These are phyloP conservation scores for Apodospora peruviana DNA, from an alignment of 495 filamentous ascomycete species.

Conservation along the genomic window DNA sequence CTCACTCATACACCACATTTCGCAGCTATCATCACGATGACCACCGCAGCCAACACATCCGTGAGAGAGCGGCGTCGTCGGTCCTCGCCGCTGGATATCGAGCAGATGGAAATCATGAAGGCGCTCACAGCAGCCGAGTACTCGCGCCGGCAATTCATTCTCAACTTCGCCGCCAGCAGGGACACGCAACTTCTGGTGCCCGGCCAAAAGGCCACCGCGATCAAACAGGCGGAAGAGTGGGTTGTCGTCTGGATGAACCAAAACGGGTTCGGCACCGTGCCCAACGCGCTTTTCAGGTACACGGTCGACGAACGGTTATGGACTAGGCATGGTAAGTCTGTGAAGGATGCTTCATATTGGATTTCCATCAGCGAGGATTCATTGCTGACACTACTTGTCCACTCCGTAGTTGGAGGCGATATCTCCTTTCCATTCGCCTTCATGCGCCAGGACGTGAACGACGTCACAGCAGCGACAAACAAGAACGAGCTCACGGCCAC, in stretches of 20 bases:
- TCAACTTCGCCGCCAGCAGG: constrained; percentile 26
- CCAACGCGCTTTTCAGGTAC: constrained; percentile 27
- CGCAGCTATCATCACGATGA: constrained; percentile 5
- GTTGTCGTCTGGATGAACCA: constrained; percentile 19
- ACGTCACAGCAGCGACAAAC: neutral
- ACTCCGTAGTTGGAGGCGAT: constrained; percentile 16
- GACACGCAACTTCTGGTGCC: constrained; percentile 25
- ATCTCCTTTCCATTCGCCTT: constrained; percentile 23
- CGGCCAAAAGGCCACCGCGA: constrained; percentile 22
- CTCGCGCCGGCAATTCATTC: constrained; percentile 26
- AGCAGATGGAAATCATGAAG: constrained; percentile 24
- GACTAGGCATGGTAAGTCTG: constrained; percentile 15
- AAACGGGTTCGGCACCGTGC: constrained; percentile 14
- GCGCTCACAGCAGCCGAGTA: constrained; percentile 28
- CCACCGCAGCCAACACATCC: constrained; percentile 20
- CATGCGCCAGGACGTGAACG: constrained; percentile 12
- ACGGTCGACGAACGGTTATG: constrained; percentile 22
- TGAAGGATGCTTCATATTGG: neutral
- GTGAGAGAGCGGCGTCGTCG: constrained; percentile 21
- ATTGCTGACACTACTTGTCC: too few species aligned
- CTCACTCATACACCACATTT: neutral
- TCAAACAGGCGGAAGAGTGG: constrained; percentile 27
- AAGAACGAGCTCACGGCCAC: neutral
- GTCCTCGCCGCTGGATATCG: constrained; percentile 16
- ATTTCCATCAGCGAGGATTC: neutral